Evolutionary conservation across 805 yeast genomes (phyloP).

Genomic region (Suhomyces tanzawaensis): DNA sequence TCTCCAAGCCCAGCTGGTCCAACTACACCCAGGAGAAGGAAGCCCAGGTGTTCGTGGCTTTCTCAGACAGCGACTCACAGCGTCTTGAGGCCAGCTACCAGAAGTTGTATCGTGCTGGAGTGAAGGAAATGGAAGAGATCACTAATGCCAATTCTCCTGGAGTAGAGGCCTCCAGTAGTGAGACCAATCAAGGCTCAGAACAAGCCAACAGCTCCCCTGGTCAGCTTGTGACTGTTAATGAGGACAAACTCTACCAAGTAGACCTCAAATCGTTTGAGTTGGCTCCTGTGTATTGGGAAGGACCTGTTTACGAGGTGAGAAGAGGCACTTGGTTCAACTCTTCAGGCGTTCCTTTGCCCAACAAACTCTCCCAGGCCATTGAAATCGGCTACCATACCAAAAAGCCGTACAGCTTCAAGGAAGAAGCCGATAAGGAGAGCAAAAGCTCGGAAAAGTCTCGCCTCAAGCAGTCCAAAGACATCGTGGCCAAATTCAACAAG

Average conservation of each 20-base stretch:
- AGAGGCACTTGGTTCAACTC: constrained; percentile 81
- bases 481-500: constrained; percentile 19
- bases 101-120: constrained; percentile 5
- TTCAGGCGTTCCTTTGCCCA: constrained; percentile 54
- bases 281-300: constrained; percentile 81
- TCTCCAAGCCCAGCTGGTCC: constrained; percentile 60
- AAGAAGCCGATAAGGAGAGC: not conserved
- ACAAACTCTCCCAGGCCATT: constrained; percentile 50
- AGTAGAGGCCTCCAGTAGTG: too few species aligned
- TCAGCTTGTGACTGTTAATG: constrained; percentile 59
- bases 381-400: constrained; percentile 53
- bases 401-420: constrained; percentile 9
- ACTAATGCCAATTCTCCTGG: not conserved
- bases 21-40: constrained; percentile 48
- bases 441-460: constrained; percentile 2
- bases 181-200: too few species aligned
- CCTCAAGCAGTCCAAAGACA: constrained; percentile 11
- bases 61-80: constrained; percentile 59
- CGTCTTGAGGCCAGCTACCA: constrained; percentile 56
- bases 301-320: constrained; percentile 78
- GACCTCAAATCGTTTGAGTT: constrained; percentile 54
- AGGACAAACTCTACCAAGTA: constrained; percentile 76
- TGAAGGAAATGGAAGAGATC: too few species aligned
- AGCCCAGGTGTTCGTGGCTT: constrained; percentile 65
- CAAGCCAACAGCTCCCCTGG: too few species aligned